Evolutionary conservation across 495 filamentous ascomycete genomes (phyloP).

Genomic region (Neurospora tetraspora): DNA sequence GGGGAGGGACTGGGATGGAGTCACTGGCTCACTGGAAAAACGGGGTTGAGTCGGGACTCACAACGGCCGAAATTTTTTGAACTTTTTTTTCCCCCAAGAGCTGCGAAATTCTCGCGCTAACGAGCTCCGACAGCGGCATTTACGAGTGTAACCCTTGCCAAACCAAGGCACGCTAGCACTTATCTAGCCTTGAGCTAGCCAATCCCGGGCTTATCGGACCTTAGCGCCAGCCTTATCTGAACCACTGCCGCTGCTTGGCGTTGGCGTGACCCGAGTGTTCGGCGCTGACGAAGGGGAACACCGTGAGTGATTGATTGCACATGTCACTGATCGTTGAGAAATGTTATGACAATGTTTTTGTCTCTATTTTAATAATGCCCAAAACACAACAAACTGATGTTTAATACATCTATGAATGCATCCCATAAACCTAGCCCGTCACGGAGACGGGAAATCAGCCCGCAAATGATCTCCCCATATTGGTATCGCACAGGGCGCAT

Average conservation of each 20-base stretch:
- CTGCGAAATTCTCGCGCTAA: constrained; percentile 2
- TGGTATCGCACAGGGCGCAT: too few species aligned
- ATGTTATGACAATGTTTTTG: neutral
- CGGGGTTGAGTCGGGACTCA: neutral
- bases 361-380: neutral
- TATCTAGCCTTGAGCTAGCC: neutral
- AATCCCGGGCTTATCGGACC: constrained; percentile 4
- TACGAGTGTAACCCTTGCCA: neutral
- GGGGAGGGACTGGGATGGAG: neutral
- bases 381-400: neutral
- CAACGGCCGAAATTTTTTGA: neutral
- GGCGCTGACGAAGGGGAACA: too few species aligned
- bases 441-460: too few species aligned
- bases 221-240: constrained; percentile 8
- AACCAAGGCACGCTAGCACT: neutral
- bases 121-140: constrained; percentile 13
- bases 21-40: neutral
- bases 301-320: too few species aligned
- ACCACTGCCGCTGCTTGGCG: neutral
- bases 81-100: neutral
- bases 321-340: too few species aligned
- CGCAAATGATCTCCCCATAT: too few species aligned
- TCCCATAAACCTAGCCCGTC: too few species aligned
- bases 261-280: too few species aligned
- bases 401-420: too few species aligned